Evolutionary conservation across 805 yeast genomes (phyloP), one percentile per base, ranked within the genome.

Genomic region (Suhomyces sp.): DNA sequence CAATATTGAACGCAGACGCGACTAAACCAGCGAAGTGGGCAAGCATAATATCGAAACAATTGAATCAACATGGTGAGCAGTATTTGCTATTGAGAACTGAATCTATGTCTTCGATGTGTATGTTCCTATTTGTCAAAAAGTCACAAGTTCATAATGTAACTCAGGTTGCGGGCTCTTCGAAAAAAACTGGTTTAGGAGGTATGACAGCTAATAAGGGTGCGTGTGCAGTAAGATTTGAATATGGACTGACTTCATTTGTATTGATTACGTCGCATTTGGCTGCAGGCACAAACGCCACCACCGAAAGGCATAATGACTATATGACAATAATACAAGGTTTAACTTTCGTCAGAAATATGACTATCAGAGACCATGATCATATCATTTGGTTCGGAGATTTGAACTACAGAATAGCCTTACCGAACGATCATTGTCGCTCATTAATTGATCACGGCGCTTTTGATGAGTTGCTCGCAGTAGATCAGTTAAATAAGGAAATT

Each of bases 181-280:
- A 92, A 61, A 93, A 93, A 68, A 93, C 98, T 0, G 99, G 98
- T 0, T 74, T 94, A 50, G 97, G 97, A 37, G 99, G 99, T 44
- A 93, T 94, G 73, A 83, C 98, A 0, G 99, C 97, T 15, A 93
- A 94, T 66, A 93, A 93, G 67, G 99, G 99, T 44, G 97, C 96
- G 3, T 96, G 92, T 54, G 97, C 96, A 0, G 89, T 94, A 13
- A 79, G 97, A 54, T 88, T 93, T 69, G 82, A 86, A 47, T 89
- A 80, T 67, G 60, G 58, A 5, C 54, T 52, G 44, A 57, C 60
- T 3, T 54, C 67, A 1, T 86, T 91, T 62, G 91, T 96, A 56
- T 82, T 91, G 63, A 49, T 94, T 24, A 93, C 94, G 48, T 88
- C 96, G 0, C 99, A 94, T 72, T 72, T 94, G 58, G 97, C 99